Evolutionary conservation across 2,329 filamentous ascomycete genomes (phyloP).

Genomic region (Triangularia setosa): DNA sequence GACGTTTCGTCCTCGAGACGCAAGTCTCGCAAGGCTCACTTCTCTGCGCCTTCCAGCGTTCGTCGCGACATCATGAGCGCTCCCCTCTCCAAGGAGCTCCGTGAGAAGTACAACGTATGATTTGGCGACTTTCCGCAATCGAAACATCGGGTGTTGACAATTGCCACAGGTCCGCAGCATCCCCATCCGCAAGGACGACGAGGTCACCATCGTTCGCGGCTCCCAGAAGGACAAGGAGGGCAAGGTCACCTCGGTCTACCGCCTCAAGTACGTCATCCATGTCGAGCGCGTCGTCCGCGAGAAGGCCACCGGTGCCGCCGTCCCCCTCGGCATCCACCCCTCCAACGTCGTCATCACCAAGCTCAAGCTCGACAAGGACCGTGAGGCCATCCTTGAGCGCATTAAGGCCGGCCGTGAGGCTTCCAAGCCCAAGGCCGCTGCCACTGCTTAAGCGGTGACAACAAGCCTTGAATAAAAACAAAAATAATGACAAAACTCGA

Average conservation of each 20-base stretch:
- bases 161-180: constrained; percentile 76
- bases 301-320: constrained; percentile 95
- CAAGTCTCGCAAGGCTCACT: constrained; percentile 99
- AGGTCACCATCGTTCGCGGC: constrained; percentile 89
- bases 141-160: not conserved
- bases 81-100: constrained; percentile 91
- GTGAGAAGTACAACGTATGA: constrained; percentile 96
- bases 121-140: not conserved
- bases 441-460: constrained; percentile 29
- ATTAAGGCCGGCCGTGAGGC: constrained; percentile 76
- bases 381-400: constrained; percentile 82
- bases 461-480: constrained; percentile 11
- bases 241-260: constrained; percentile 97
- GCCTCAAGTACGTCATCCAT: constrained; percentile 96
- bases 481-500: constrained; percentile 15
- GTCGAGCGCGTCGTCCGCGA: constrained; percentile 94
- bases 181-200: constrained; percentile 96
- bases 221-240: constrained; percentile 97
- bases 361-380: constrained; percentile 97
- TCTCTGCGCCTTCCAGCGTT: constrained; percentile 87
- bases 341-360: constrained; percentile 98
- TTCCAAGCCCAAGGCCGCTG: constrained; percentile 66
- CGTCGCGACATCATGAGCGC: constrained; percentile 97
- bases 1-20: constrained; percentile 78
- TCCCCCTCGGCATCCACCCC: constrained; percentile 89